phyloP scores from a whole-genome alignment of 2,329 filamentous ascomycete species.

The Didymosphaeria variabile region DNA sequence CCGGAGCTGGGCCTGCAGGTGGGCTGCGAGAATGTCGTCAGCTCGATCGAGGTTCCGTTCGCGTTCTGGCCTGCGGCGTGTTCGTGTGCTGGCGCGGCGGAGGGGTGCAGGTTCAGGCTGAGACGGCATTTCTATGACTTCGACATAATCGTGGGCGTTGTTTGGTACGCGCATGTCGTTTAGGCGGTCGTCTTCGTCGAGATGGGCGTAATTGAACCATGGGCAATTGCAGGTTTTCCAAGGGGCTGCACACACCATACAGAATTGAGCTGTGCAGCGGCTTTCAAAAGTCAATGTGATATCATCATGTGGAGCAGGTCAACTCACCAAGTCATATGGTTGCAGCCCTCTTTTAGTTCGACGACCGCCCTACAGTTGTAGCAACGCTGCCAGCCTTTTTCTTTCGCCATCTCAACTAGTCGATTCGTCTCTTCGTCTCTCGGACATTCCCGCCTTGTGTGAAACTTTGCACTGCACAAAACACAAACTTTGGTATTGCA shows the following conservation, averaged over 20 bases:
- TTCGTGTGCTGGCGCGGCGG: constrained; percentile 37
- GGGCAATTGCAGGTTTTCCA: constrained; percentile 88
- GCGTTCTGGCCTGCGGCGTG: constrained; percentile 45
- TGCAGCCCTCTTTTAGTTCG: constrained; percentile 82
- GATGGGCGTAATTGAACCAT: constrained; percentile 72
- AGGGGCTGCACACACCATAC: constrained; percentile 81
- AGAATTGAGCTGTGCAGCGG: constrained; percentile 84
- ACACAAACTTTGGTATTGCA: constrained; percentile 81
- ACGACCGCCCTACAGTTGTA: constrained; percentile 77
- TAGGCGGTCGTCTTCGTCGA: constrained; percentile 63
- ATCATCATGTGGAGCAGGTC: constrained; percentile 10
- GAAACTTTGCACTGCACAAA: constrained; percentile 77
- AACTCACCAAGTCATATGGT: constrained; percentile 85
- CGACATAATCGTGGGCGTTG: constrained; percentile 33
- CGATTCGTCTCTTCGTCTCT: constrained; percentile 72
- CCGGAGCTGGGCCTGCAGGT: constrained; percentile 58
- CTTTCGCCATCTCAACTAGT: constrained; percentile 71
- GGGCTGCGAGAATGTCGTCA: constrained; percentile 61
- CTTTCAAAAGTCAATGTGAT: constrained; percentile 51
- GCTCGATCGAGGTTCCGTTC: constrained; percentile 56
- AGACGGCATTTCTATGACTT: constrained; percentile 43
- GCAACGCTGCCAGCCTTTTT: constrained; percentile 78
- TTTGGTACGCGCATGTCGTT: constrained; percentile 48
- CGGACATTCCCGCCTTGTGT: constrained; percentile 72
- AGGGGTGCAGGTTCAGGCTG: constrained; percentile 35